These are phyloP conservation scores for Sporothrix humicola DNA, from an alignment of 2,329 filamentous ascomycete species.

Conservation along the genomic window DNA sequence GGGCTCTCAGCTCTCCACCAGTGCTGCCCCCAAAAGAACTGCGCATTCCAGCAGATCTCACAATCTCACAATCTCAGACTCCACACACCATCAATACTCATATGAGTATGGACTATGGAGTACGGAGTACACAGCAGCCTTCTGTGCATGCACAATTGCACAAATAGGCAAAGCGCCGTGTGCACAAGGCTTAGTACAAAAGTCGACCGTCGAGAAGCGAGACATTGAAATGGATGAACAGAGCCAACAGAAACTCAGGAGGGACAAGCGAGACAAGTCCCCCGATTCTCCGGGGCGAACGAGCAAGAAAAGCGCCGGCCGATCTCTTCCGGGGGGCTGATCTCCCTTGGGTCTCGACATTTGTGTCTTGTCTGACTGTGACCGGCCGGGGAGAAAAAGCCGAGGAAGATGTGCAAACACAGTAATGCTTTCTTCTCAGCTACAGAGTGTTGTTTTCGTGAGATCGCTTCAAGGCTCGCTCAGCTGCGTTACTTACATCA, in stretches of 20 bases:
- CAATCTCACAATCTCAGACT: too few relatives aligned
- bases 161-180: slow-evolving; percentile 6
- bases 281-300: slow-evolving; percentile 10
- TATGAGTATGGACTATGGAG: too few relatives aligned
- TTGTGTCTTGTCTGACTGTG: slow-evolving; percentile 1
- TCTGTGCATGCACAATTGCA: slow-evolving; percentile 13
- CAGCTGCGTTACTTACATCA: too few relatives aligned
- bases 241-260: not conserved
- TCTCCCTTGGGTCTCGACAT: not conserved
- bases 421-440: too few relatives aligned
- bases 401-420: not conserved
- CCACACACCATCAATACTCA: not conserved
- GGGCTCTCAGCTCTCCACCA: not conserved
- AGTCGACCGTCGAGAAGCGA: not conserved
- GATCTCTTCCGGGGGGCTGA: slow-evolving; percentile 3
- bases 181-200: slow-evolving; percentile 18
- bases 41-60: slow-evolving; percentile 10
- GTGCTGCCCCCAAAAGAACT: not conserved
- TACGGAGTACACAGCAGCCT: not conserved
- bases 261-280: not conserved
- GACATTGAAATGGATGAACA: slow-evolving; percentile 4
- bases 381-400: not conserved
- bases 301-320: slow-evolving; percentile 6
- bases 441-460: too few relatives aligned
- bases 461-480: not conserved